These are phyloP conservation scores for Heterobasidion annosum DNA, from an alignment of 1,284 basidiomycete species.

Conservation along the genomic window DNA sequence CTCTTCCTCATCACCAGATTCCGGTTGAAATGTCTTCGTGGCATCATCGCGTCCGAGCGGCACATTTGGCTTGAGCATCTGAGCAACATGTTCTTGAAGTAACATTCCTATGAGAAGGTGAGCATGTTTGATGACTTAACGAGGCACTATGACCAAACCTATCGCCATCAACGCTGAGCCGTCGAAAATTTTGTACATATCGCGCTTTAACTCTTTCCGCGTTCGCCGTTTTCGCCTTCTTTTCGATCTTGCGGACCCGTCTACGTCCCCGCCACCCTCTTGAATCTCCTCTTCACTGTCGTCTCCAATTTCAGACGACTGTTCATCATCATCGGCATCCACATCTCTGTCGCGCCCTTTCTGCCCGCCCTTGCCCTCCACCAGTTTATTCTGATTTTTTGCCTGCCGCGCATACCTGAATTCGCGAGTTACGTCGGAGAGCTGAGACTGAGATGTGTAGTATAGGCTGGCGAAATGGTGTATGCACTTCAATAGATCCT, in stretches of 20 bases:
- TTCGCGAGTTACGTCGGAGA: slow-evolving; percentile 40
- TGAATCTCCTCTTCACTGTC: not conserved
- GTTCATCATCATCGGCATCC: no score
- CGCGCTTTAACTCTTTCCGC: slow-evolving; percentile 17
- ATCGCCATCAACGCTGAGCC: slow-evolving; percentile 63
- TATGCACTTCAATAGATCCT: slow-evolving; percentile 65
- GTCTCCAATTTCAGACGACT: not conserved
- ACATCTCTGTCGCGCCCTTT: no score
- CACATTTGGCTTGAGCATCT: slow-evolving; percentile 27
- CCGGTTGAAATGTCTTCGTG: slow-evolving; percentile 1
- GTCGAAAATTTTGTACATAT: slow-evolving; percentile 69
- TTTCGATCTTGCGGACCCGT: not conserved
- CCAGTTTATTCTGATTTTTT: not conserved
- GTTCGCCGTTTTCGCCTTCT: slow-evolving; percentile 1
- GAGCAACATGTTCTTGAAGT: slow-evolving; percentile 52
- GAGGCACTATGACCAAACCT: slow-evolving; percentile 28
- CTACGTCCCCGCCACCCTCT: not conserved
- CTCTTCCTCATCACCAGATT: not conserved
- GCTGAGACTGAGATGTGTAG: slow-evolving; percentile 49
- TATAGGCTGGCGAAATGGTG: slow-evolving; percentile 56
- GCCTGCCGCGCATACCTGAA: slow-evolving; percentile 26
- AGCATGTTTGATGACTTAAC: not conserved
- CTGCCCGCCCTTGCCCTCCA: not conserved
- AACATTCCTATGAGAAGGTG: slow-evolving; percentile 41
- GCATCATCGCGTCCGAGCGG: slow-evolving; percentile 34